Evolutionary conservation across 2,329 filamentous ascomycete species (phyloP), one percentile per base, ranked within the genome.

Genomic region (Colletotrichum sojae): DNA sequence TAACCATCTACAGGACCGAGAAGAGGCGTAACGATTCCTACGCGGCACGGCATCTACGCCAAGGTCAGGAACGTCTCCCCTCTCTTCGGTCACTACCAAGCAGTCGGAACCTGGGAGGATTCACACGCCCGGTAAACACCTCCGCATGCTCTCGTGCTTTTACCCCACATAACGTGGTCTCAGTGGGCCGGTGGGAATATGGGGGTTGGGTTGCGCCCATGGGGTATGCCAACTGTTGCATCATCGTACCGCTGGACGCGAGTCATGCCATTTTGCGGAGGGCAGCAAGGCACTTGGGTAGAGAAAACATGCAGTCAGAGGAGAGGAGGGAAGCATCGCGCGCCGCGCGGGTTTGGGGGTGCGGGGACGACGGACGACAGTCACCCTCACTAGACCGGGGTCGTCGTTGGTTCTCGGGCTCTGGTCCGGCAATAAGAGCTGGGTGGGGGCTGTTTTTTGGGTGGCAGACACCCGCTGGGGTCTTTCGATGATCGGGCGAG

Each of bases 401-500:
- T 20, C 6, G 46, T 16, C 20, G 56, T 45, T 67, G 22, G 31
- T 51, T 57, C 57, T 27, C 48, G 18, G 52, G 36, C 43, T 51
- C 25, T 54, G 51, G n/a, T 6, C 45, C 64, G 58, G 58, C 18
- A 53, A 67, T 67, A 63, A 63, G 51, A 31, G 8, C 18, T 36
- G n/a, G 43, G 45, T 22, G 31, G 53, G 59, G 64, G 58, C 31
- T 8, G 31, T 9, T 0, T 10, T 10, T 36, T 45, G 43, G 31
- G 25, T 18, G 45, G 15, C n/a, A 25, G 16, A 48, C 49, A 40
- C 49, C 63, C 12, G 39, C 25, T 12, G 15, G 31, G 18, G 63
- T 63, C 64, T 57, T 57, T 67, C 64, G 64, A 67, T 67, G 31
- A 57, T 63, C 58, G 52, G 52, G 64, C 31, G 64, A 67, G 43